A percentile compares a stretch with the other conserved stretches of the same genome.
phyloP scores from a whole-genome alignment of 1,284 basidiomycete genomes.

The Pisolithus thermaeus region DNA sequence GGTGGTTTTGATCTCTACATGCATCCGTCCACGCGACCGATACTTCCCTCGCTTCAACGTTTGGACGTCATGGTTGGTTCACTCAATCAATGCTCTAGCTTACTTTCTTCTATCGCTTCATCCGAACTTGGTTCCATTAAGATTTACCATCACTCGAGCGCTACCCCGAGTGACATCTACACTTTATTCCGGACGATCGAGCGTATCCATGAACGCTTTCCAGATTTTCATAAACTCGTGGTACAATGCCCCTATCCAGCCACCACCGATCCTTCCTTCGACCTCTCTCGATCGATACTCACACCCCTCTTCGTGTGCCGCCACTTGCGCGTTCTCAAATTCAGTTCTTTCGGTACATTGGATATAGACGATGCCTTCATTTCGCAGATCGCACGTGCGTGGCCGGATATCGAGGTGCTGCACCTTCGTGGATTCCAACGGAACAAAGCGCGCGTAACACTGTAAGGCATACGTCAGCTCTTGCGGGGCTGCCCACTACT shows the following conservation, averaged over 20 bases:
- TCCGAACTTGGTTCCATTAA: slow-evolving; percentile 19
- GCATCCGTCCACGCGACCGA: not conserved
- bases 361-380: slow-evolving; percentile 21
- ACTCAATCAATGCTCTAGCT: slow-evolving; percentile 12
- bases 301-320: slow-evolving; percentile 17
- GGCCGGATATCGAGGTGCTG: slow-evolving; percentile 23
- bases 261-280: slow-evolving; percentile 12
- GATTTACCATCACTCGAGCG: slow-evolving; percentile 11
- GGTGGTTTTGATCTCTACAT: slow-evolving; percentile 15
- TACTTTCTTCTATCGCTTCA: slow-evolving; percentile 17
- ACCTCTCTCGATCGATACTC: slow-evolving; percentile 18
- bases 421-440: slow-evolving; percentile 11
- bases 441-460: slow-evolving; percentile 8
- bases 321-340: slow-evolving; percentile 16
- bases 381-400: slow-evolving; percentile 21
- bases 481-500: slow-evolving; percentile 12
- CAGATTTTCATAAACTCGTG: slow-evolving; percentile 10
- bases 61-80: slow-evolving; percentile 18
- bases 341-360: slow-evolving; percentile 22
- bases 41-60: slow-evolving; percentile 2
- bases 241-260: too few species aligned
- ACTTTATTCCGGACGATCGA: slow-evolving; percentile 21
- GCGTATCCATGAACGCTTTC: slow-evolving; percentile 16
- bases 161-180: slow-evolving; percentile 17
- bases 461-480: too few species aligned